phyloP scores from a whole-genome alignment of 2,329 filamentous ascomycete species.

The Herpotrichia juniperi region DNA sequence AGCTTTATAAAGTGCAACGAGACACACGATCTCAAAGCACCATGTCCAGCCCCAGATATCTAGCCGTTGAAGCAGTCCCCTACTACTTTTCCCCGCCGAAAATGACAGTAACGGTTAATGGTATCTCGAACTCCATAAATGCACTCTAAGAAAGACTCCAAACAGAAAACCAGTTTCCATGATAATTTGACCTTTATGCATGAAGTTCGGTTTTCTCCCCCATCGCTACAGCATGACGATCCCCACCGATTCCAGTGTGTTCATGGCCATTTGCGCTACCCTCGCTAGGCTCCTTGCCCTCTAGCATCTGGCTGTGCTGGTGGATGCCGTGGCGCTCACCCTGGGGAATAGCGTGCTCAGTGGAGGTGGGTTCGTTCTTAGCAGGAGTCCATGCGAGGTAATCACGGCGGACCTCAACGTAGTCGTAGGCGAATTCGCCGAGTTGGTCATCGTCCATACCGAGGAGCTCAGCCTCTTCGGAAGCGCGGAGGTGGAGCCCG shows the following conservation, averaged over 20 bases:
- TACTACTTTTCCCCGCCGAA: slow-evolving; percentile 5
- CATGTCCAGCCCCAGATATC: background rate
- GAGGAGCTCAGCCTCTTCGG: slow-evolving; percentile 81
- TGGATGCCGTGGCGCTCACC: slow-evolving; percentile 72
- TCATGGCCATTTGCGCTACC: slow-evolving; percentile 47
- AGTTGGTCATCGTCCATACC: slow-evolving; percentile 92
- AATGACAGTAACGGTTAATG: slow-evolving; percentile 32
- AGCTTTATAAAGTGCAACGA: slow-evolving; percentile 9
- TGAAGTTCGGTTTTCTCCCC: slow-evolving; percentile 47
- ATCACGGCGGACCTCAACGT: slow-evolving; percentile 86
- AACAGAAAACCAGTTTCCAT: slow-evolving; percentile 9
- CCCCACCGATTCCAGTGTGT: slow-evolving; percentile 58
- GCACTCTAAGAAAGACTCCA: slow-evolving; percentile 24
- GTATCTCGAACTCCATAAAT: slow-evolving; percentile 41
- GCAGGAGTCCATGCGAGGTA: slow-evolving; percentile 87
- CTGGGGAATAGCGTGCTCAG: slow-evolving; percentile 68
- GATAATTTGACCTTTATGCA: slow-evolving; percentile 9
- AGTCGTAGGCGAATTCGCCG: slow-evolving; percentile 89
- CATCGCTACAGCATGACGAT: slow-evolving; percentile 58
- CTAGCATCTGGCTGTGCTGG: slow-evolving; percentile 71
- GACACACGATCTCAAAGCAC: background rate
- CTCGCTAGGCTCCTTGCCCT: slow-evolving; percentile 59
- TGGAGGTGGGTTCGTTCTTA: slow-evolving; percentile 66
- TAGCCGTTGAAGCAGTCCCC: background rate
- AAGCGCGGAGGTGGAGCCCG: slow-evolving; percentile 78